Conservation (phyloP, 2,329 filamentous ascomycete species). For the Beauveria australis region DNA sequence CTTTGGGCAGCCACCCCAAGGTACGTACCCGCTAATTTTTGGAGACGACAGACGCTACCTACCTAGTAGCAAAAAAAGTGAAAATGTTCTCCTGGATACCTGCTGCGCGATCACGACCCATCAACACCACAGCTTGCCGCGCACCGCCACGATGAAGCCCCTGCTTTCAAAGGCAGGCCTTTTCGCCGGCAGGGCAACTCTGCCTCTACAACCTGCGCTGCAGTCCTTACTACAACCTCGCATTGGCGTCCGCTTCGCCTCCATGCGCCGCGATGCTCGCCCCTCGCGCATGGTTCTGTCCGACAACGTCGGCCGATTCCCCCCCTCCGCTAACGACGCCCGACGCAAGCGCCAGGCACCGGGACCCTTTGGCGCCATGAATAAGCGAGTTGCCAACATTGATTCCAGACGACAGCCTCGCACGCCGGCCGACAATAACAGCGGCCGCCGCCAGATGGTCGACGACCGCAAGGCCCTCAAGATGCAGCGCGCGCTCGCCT, state of each 20-base stretch:
- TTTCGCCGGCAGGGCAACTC: not conserved
- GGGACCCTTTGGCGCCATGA: conserved; percentile 49
- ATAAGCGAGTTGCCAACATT: conserved; percentile 40
- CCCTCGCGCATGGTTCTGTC: conserved; percentile 50
- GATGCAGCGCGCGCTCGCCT: conserved; percentile 77
- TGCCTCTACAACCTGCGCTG: not conserved
- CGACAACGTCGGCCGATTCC: conserved; percentile 38
- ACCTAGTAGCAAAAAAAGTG: not conserved
- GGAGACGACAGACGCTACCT: not conserved
- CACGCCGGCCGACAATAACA: conserved; percentile 15
- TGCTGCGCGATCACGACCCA: not conserved
- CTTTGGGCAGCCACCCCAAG: not conserved
- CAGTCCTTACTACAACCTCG: not conserved
- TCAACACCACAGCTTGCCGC: not conserved
- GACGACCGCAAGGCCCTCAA: conserved; percentile 68
- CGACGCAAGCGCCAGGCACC: conserved; percentile 30
- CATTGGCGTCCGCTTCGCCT: not conserved
- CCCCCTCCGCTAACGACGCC: conserved; percentile 25
- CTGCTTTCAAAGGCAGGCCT: not conserved
- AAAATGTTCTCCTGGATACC: conserved; percentile 6
- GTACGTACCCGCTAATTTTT: conserved; percentile 9
- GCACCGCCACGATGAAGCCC: conserved; percentile 3
- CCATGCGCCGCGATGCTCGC: conserved; percentile 1
- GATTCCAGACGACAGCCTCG: conserved; percentile 18
- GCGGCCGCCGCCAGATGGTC: conserved; percentile 25